Conservation (phyloP, 2,329 filamentous ascomycete genomes). For the Ceratocystis albifundus region DNA sequence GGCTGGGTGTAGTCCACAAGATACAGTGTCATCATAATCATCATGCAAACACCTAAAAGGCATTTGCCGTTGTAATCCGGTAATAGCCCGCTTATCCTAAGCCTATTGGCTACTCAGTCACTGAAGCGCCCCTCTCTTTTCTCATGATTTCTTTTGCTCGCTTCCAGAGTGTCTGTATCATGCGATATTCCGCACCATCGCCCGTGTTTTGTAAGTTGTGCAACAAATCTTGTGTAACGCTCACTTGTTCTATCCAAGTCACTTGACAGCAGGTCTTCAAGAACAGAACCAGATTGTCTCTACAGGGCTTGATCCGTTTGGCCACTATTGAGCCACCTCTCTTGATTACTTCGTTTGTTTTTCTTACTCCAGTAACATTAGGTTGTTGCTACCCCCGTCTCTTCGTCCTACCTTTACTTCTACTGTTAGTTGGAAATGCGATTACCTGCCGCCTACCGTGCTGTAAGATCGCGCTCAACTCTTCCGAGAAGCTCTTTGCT, state of each 20-base stretch:
- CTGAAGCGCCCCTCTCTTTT: neutral
- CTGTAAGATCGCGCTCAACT: too few species aligned
- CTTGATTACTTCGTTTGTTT: neutral
- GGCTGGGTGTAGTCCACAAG: too few species aligned
- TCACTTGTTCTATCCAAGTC: neutral
- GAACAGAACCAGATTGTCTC: neutral
- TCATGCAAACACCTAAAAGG: too few species aligned
- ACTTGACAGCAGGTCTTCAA: neutral
- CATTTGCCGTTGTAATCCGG: neutral
- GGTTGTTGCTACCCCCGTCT: neutral
- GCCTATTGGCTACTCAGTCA: neutral
- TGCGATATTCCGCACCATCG: neutral
- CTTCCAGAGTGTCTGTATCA: neutral
- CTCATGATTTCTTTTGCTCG: neutral
- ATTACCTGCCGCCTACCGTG: too few species aligned
- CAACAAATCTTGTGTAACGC: conserved; percentile 2
- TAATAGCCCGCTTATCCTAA: neutral
- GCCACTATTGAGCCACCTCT: neutral
- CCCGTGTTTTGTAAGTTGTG: neutral
- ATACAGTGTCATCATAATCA: too few species aligned
- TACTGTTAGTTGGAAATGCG: too few species aligned
- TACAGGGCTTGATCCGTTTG: neutral
- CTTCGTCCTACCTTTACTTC: too few species aligned
- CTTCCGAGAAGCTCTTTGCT: too few species aligned
- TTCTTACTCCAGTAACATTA: neutral